A percentile compares a stretch with the other conserved stretches of the same genome.
These are phyloP conservation scores for Diospyros kaki DNA, from an alignment of 148 eudicot species.

Conservation along the genomic window DNA sequence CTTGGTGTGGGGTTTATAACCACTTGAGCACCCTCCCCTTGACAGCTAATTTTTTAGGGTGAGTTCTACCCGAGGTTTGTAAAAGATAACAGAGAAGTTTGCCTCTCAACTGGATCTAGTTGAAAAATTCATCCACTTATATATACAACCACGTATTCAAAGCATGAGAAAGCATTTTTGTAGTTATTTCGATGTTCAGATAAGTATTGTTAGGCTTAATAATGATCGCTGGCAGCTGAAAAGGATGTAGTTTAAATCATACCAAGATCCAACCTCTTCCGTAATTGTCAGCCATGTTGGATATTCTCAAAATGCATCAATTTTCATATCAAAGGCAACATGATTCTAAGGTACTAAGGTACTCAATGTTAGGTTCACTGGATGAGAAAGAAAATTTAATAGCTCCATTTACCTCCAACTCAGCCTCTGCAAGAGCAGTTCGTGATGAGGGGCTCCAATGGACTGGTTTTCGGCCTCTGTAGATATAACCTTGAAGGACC, in stretches of 20 bases:
- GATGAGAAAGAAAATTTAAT: neutral
- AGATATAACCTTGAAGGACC: conserved; percentile 85
- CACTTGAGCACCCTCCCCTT: too few relatives aligned
- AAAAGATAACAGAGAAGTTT: neutral
- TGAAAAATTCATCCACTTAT: neutral
- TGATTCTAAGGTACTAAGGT: neutral
- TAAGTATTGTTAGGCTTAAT: neutral
- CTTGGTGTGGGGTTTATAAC: too few relatives aligned
- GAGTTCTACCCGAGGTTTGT: too few relatives aligned
- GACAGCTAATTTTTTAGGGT: too few relatives aligned
- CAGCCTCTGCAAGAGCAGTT: conserved; percentile 99
- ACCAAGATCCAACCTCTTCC: neutral
- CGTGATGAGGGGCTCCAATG: conserved; percentile 99
- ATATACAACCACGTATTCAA: neutral
- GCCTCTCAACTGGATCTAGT: neutral
- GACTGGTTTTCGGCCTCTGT: conserved; percentile 96
- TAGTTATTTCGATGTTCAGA: neutral
- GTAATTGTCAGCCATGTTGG: neutral
- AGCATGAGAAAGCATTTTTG: neutral
- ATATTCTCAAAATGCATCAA: neutral
- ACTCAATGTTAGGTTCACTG: neutral
- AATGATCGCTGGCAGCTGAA: neutral
- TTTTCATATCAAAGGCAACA: neutral
- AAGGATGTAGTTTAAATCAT: neutral
- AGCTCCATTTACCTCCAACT: conserved; percentile 58